Conservation (phyloP, 805 yeast genomes). For the Lachancea nothofagi region DNA sequence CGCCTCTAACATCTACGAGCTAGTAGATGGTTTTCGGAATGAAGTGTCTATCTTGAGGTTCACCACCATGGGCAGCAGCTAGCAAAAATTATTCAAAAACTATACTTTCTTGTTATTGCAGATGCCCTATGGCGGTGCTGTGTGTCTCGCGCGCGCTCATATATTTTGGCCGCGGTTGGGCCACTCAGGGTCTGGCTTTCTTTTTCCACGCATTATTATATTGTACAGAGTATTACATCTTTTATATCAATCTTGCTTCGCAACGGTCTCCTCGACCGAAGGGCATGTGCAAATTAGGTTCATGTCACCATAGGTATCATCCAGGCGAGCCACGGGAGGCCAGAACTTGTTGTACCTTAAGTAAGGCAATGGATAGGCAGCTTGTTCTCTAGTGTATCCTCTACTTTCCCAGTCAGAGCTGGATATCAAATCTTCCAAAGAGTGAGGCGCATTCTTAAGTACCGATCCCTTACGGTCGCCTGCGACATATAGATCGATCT, state of each 20-base stretch:
- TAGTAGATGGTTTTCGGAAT: too few relatives aligned
- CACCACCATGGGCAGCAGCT: too few relatives aligned
- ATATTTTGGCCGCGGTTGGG: too few relatives aligned
- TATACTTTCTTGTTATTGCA: too few relatives aligned
- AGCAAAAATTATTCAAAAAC: too few relatives aligned
- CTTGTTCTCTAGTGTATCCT: slow-evolving; percentile 88
- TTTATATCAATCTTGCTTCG: slow-evolving; percentile 12
- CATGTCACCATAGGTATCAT: slow-evolving; percentile 92
- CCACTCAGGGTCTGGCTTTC: too few relatives aligned
- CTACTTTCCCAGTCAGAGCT: slow-evolving; percentile 71
- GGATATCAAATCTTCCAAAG: slow-evolving; percentile 67
- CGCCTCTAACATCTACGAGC: too few relatives aligned
- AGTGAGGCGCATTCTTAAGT: slow-evolving; percentile 88
- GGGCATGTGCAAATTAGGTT: slow-evolving; percentile 93
- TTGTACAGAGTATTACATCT: not conserved
- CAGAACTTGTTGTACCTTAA: slow-evolving; percentile 77
- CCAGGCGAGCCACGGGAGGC: slow-evolving; percentile 92
- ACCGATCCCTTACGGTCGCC: slow-evolving; percentile 64
- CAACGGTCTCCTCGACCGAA: slow-evolving; percentile 66
- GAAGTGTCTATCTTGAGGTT: too few relatives aligned
- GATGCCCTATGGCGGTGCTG: too few relatives aligned
- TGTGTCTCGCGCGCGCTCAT: too few relatives aligned
- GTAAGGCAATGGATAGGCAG: slow-evolving; percentile 84
- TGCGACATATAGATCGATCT: slow-evolving; percentile 65
- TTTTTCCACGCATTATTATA: not conserved